These are phyloP conservation scores for Phyllostachys edulis DNA, from an alignment of 176 grass and related monocot species.

Conservation along the genomic window DNA sequence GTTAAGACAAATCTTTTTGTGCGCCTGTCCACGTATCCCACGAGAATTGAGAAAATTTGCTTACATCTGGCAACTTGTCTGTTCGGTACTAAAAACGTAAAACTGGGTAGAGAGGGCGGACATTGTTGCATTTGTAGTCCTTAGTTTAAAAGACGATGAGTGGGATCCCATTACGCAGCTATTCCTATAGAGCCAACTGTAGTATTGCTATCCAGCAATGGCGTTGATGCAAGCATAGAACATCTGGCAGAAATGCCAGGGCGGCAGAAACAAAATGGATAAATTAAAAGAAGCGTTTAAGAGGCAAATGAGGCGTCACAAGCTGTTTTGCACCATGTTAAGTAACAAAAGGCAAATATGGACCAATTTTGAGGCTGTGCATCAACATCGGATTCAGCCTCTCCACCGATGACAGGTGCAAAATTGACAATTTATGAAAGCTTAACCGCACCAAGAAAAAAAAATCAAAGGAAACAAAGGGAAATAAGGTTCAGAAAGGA, in stretches of 20 bases:
- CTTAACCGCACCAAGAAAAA: not conserved
- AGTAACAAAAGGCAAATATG: not conserved
- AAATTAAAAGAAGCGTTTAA: not conserved
- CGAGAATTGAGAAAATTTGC: not conserved
- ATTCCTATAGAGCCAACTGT: constrained; percentile 11
- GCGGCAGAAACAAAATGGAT: not conserved
- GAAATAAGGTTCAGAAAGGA: not conserved
- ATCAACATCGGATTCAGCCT: constrained; percentile 2
- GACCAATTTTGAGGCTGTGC: not conserved
- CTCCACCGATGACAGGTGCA: not conserved
- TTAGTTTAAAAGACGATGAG: not conserved
- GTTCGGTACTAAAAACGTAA: not conserved
- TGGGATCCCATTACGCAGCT: constrained; percentile 21
- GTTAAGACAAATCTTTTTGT: not conserved
- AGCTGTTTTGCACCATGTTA: not conserved
- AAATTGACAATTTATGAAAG: constrained; percentile 10
- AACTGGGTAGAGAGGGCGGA: not conserved
- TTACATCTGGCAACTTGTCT: not conserved
- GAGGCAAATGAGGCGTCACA: not conserved
- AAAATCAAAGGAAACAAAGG: not conserved
- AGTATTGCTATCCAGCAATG: not conserved
- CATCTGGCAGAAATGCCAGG: constrained; percentile 11
- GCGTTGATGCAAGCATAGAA: not conserved
- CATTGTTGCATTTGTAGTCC: not conserved
- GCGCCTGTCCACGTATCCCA: not conserved